Evolutionary conservation across 257 asterid species (phyloP), one percentile per base, ranked within the genome.

Genomic region (Scutellaria minor): DNA sequence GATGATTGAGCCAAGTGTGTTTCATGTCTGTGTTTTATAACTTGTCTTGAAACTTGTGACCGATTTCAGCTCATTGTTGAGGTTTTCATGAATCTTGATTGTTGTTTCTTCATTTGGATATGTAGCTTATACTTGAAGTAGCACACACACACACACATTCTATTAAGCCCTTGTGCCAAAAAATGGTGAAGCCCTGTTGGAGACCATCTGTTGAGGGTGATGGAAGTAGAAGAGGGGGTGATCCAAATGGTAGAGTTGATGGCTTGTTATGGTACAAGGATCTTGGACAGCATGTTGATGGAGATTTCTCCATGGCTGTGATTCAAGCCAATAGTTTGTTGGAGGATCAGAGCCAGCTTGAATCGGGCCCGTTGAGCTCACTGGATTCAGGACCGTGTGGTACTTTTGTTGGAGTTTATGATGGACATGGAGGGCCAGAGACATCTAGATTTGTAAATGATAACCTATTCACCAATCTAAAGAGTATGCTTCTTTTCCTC

Each of bases 361-460:
- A 88, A 82, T 91, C 96, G 0, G 99, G 99, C 6, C 86, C 92
- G 0, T 77, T 94, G 83, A 88, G 96, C 76, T 78, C 72, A 4
- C 84, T 84, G 41, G 85, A 68, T 68, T 84, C 96, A 1, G 99
- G 97, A 7, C 97, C 93, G 5, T 52, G 67, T 70, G 99, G 98
- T n/a, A 91, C 98, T 15, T 91, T 91, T 59, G 71, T 94, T 40
- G 99, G 99, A 44, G 93, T 94, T 40, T 91, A 91, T 71, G 99
- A 94, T 82, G 99, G 99, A n/a, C 99, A 94, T 78, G 99, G 99
- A 50, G 99, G 98, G 45, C 97, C 99, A 1, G 98, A 94, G 86
- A 77, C 99, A 2, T 71, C 99, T 7, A 88, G 98, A 18, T 94
- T 87, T 55, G 87, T 92, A 44, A 91, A 89, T 22, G 86, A 87